Conservation (phyloP, 176 grass and related monocot species). For the Thalia dealbata region DNA sequence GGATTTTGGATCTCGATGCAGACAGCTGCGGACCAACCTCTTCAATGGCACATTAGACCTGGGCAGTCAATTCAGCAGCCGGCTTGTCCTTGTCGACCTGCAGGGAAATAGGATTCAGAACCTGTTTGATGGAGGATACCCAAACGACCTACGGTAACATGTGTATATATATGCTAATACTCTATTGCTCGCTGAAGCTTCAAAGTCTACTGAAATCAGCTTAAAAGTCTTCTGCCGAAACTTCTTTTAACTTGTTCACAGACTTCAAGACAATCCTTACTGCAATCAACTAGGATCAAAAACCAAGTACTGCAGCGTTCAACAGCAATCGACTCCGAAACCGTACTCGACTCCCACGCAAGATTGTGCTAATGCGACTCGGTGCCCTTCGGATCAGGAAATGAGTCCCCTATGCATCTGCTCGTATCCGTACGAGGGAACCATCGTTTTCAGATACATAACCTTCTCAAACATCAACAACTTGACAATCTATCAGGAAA, state of each 20-base stretch:
- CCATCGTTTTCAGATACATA: conserved; percentile 53
- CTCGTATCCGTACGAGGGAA: conserved; percentile 46
- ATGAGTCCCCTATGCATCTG: conserved; percentile 16
- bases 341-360: background rate
- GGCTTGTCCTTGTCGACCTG: conserved; percentile 4
- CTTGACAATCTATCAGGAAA: background rate
- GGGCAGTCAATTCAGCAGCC: background rate
- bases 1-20: background rate
- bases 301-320: background rate
- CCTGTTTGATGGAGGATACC: background rate
- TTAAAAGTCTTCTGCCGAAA: background rate
- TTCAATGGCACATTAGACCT: conserved; percentile 9
- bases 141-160: background rate
- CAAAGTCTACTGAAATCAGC: background rate
- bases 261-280: conserved; percentile 6
- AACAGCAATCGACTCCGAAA: background rate
- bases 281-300: background rate
- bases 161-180: no score
- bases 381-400: conserved; percentile 3
- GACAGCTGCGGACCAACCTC: background rate
- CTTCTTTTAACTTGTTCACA: background rate
- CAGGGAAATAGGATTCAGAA: background rate
- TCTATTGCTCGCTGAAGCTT: no score
- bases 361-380: background rate
- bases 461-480: conserved; percentile 25